Evolutionary conservation across 1,284 basidiomycete genomes (phyloP).

Genomic region (Macrocystidia cucumis): DNA sequence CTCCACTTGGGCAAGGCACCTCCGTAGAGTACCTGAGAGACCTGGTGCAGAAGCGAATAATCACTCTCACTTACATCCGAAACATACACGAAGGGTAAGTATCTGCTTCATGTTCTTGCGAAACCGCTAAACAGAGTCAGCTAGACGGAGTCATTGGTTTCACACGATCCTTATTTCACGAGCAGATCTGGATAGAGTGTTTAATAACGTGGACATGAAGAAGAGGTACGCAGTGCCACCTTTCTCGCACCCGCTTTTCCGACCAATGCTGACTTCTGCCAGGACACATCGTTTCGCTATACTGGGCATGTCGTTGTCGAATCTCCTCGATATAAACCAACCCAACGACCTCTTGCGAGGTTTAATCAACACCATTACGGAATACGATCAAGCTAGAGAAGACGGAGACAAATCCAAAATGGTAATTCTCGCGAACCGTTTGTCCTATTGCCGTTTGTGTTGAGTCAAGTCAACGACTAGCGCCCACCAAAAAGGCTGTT

Average conservation of each 20-base stretch:
- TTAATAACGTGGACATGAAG: conserved; percentile 54
- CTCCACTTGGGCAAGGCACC: conserved; percentile 49
- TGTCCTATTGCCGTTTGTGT: neutral
- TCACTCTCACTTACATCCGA: conserved; percentile 77
- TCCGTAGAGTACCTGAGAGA: conserved; percentile 71
- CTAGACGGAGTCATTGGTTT: conserved; percentile 78
- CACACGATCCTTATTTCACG: conserved; percentile 77
- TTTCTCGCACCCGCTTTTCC: conserved; percentile 6
- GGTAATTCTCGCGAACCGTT: too few species aligned
- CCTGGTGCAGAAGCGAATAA: conserved; percentile 74
- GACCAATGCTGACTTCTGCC: conserved; percentile 8
- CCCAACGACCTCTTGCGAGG: conserved; percentile 72
- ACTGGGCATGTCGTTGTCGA: conserved; percentile 79
- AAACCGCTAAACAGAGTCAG: conserved; percentile 1
- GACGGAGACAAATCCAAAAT: conserved; percentile 78
- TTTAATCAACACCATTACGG: conserved; percentile 61
- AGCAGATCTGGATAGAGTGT: conserved; percentile 63
- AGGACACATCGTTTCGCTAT: conserved; percentile 76
- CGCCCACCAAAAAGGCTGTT: conserved; percentile 45
- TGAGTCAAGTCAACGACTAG: conserved; percentile 8
- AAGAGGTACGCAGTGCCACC: conserved; percentile 46
- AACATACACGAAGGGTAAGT: conserved; percentile 79
- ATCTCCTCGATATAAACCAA: conserved; percentile 71
- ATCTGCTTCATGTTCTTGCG: conserved; percentile 1
- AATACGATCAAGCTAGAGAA: conserved; percentile 76